Base-by-base conservation (phyloP, 345 rosid species). In the Eutrema japonicum region DNA sequence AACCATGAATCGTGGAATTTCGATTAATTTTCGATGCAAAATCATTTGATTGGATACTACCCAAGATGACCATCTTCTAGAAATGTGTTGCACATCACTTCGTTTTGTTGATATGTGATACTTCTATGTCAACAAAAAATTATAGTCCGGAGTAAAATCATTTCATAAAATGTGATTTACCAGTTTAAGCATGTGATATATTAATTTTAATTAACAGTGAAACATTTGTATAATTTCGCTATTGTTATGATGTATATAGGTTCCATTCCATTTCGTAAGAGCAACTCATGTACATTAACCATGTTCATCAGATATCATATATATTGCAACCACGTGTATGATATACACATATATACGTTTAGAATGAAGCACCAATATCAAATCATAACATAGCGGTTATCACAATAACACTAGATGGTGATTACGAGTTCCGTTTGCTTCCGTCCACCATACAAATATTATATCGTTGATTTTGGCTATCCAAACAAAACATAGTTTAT, bases 31-130 rank as follows among this genome's bases (percentile, higher is more conserved):
- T 33, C 2, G 26, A 53, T 51, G 8, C 2, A 11, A 30, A 66
- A 7, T 3, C 32, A 51, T 45, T n/a, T 49, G 59, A 59, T 27
- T 52, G 53, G 27, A 52, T 51, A 43, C 7, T 4, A 60, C 5
- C 30, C 18, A 66, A 66, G 70, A 71, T 51, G 77, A 72, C 72
- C 73, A 77, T 43, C 41, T 66, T 66, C 36, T 66, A 58, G n/a
- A 33, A 22, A 33, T 56, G 18, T 37, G 66, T 10, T 56, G 35
- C 43, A 51, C n/a, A 43, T 10, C 43, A 8, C 57, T 27, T 22
- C 26, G 26, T 22, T 22, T 22, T 50, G 68, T 36, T 60, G 9
- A 33, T 43, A 18, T 60, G 41, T 59, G 32, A 32, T 50, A n/a
- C 12, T 16, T 35, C 6, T 50, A 13, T 58, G 46, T 3, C 49